Base-by-base conservation (phyloP, 2,329 filamentous ascomycete species). In the Cercospora sesami region DNA sequence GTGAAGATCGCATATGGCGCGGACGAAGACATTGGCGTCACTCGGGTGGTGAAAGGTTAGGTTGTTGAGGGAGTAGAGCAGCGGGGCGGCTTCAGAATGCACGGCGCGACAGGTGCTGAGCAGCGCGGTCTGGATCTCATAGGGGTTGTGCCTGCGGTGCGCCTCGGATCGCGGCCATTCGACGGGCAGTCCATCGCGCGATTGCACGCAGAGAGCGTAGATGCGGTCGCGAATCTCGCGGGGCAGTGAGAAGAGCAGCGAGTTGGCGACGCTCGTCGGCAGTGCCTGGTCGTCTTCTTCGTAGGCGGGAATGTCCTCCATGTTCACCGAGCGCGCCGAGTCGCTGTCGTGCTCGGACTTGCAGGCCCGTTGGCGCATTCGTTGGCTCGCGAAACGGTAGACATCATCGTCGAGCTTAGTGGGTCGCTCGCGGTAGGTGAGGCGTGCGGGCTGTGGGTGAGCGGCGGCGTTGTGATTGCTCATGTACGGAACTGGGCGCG, bases 11-110 rank as follows among this genome's bases (percentile, higher is more conserved):
- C 75, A 71, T 21, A 78, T 70, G 14, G 77, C 78, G 63, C 76
- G 75, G 1, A 75, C 74, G 64, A 80, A 80, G 71, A 80, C 78
- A 69, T 80, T 80, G 9, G 77, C 77, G 67, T 80, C 79, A 51
- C 71, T 75, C 4, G 79, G 78, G 67, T 80, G 78, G 65, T 76
- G 73, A 66, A 80, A 80, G 21, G 73, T 72, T 28, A 79, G 65
- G n/a, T 67, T 71, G 68, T 79, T 80, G 63, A 72, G 69, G 16
- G 73, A 71, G 73, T 80, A 80, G n/a, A 80, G 77, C 42, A 80
- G 57, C 8, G 74, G 74, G 23, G 73, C 73, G 5, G 76, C 70
- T 68, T 80, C 79, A 45, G 73, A 72, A 60, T 77, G 71, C 39
- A 80, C 69, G 61, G 75, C 69, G 30, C 72, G 72, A 69, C 74